Percentiles rank a stretch among this genome's conserved stretches.
Conservation (phyloP, 768 basidiomycete genomes). For the Lentinula raphanica region DNA sequence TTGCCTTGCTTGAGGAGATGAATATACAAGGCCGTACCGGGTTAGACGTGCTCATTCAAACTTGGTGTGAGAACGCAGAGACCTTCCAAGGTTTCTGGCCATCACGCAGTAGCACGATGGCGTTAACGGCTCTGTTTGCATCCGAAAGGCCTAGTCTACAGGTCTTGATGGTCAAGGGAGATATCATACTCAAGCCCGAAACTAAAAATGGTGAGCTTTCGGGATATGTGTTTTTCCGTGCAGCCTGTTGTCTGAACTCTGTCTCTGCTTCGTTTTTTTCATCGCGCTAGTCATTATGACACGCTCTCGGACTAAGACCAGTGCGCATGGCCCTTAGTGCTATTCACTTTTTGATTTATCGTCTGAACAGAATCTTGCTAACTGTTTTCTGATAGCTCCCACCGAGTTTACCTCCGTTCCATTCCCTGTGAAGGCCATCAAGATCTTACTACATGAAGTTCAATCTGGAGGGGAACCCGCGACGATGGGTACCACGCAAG, state of each 20-base stretch:
- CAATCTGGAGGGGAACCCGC: slow-evolving; percentile 75
- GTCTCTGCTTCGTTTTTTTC: slow-evolving; percentile 20
- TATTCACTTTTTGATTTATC: slow-evolving; percentile 7
- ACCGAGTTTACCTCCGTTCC: slow-evolving; percentile 80
- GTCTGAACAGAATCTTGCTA: slow-evolving; percentile 43
- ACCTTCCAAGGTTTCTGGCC: slow-evolving; percentile 97
- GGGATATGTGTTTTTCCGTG: slow-evolving; percentile 8
- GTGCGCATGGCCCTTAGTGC: slow-evolving; percentile 44
- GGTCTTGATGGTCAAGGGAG: slow-evolving; percentile 78
- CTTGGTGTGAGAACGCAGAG: slow-evolving; percentile 94
- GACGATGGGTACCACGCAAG: slow-evolving; percentile 47
- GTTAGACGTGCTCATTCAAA: slow-evolving; percentile 82
- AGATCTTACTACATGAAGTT: slow-evolving; percentile 80
- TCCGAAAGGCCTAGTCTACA: slow-evolving; percentile 64
- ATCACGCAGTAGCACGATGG: slow-evolving; percentile 78
- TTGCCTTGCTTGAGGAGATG: slow-evolving; percentile 71
- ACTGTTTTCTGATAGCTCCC: slow-evolving; percentile 58
- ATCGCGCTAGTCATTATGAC: slow-evolving; percentile 89
- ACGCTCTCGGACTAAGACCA: slow-evolving; percentile 79
- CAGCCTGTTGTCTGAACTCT: slow-evolving; percentile 6
- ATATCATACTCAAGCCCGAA: slow-evolving; percentile 78
- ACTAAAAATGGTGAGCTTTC: slow-evolving; percentile 70
- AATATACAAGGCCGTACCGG: slow-evolving; percentile 55
- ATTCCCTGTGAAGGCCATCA: slow-evolving; percentile 91
- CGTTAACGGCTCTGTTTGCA: slow-evolving; percentile 67